phyloP scores from a whole-genome alignment of 192 early-diverging fungal genomes.

The Coemansia javaensis region DNA sequence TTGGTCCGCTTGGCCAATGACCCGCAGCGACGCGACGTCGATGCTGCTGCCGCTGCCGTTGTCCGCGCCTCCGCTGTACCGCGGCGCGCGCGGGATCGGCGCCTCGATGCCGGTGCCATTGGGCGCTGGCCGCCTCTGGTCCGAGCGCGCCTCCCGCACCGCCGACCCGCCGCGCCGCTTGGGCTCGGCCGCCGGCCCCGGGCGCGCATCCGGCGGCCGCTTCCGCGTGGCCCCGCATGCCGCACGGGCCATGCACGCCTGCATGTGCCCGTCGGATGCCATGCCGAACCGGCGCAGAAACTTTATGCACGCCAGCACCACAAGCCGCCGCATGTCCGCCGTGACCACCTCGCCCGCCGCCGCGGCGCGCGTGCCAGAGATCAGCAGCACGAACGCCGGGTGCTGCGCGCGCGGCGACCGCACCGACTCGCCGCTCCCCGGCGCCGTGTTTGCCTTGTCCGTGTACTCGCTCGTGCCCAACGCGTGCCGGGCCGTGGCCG shows the following conservation, averaged over 20 bases:
- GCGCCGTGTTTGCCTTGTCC: neutral
- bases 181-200: neutral
- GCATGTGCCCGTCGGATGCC: slow-evolving; percentile 32
- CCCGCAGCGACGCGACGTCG: slow-evolving; percentile 9
- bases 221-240: neutral
- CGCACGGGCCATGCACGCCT: neutral
- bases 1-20: slow-evolving; percentile 38
- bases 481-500: slow-evolving; percentile 8
- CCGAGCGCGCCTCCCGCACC: too few species aligned
- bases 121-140: too few species aligned
- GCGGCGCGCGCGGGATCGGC: too few species aligned
- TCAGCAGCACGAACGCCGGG: slow-evolving; percentile 31
- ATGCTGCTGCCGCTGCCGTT: neutral
- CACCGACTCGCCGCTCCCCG: neutral
- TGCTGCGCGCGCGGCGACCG: slow-evolving; percentile 2
- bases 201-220: too few species aligned
- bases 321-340: slow-evolving; percentile 14
- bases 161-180: too few species aligned
- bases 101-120: too few species aligned
- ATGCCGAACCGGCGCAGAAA: slow-evolving; percentile 31
- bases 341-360: too few species aligned
- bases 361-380: neutral
- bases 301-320: slow-evolving; percentile 33
- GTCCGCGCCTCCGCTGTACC: too few species aligned
- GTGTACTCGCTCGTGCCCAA: slow-evolving; percentile 14